phyloP scores from a whole-genome alignment of 805 yeast species.

The Zygosaccharomyces rouxii region DNA sequence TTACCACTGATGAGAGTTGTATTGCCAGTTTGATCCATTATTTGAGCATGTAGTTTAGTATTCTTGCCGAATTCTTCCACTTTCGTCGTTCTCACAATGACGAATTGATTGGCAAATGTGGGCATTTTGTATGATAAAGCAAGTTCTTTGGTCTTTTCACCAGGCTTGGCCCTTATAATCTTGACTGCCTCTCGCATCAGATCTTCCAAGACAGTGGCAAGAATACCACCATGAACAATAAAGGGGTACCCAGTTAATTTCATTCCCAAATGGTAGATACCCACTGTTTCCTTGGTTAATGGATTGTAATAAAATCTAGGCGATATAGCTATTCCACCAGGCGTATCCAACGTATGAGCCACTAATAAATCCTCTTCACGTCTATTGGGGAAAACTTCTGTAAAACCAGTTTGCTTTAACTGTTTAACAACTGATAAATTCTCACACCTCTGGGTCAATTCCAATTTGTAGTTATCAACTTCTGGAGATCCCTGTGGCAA shows the following conservation, averaged over 20 bases:
- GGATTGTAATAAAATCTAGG: constrained; percentile 65
- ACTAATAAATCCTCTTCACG: constrained; percentile 47
- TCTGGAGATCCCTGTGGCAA: constrained; percentile 30
- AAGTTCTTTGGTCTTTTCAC: constrained; percentile 39
- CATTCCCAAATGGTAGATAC: constrained; percentile 73
- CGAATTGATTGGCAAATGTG: constrained; percentile 71
- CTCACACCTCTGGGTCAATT: constrained; percentile 45
- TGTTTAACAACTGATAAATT: constrained; percentile 49
- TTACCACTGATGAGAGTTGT: constrained; percentile 53
- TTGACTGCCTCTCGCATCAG: constrained; percentile 53
- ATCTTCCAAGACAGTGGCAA: constrained; percentile 78
- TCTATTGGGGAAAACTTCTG: constrained; percentile 33
- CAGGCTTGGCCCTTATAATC: constrained; percentile 36
- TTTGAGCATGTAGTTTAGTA: constrained; percentile 42
- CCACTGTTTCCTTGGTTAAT: constrained; percentile 52
- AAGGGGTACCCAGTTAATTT: constrained; percentile 82
- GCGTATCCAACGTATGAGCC: constrained; percentile 50
- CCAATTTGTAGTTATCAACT: constrained; percentile 28
- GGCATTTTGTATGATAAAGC: constrained; percentile 57
- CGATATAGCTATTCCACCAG: constrained; percentile 75
- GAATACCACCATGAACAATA: constrained; percentile 81
- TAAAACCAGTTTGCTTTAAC: constrained; percentile 39
- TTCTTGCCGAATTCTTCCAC: constrained; percentile 32
- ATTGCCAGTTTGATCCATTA: constrained; percentile 48
- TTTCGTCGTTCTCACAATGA: constrained; percentile 55